These are phyloP conservation scores for Flagelloscypha sp. DNA, from an alignment of 768 basidiomycete species.

Conservation along the genomic window DNA sequence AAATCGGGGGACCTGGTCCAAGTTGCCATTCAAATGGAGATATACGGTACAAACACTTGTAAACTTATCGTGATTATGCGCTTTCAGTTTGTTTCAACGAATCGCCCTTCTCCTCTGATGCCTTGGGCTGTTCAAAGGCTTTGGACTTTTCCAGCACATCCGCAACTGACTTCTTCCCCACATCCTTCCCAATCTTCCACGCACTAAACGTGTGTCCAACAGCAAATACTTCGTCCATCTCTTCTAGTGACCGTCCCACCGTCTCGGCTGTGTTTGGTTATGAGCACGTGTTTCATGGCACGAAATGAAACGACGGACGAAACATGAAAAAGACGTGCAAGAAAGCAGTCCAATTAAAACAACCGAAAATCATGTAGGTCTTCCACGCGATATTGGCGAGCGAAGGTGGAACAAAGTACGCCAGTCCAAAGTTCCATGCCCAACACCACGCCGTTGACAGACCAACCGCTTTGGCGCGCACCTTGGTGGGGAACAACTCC, in stretches of 20 bases:
- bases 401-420: conserved; percentile 66
- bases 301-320: conserved; percentile 68
- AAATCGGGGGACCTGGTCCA: too few species aligned
- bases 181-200: conserved; percentile 56
- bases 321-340: too few species aligned
- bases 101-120: too few species aligned
- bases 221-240: conserved; percentile 70
- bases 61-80: too few species aligned
- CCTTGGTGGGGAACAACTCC: conserved; percentile 44
- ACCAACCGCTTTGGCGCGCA: conserved; percentile 27
- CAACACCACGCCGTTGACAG: too few species aligned
- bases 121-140: too few species aligned
- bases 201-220: conserved; percentile 63
- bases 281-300: too few species aligned
- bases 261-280: too few species aligned
- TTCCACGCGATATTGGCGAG: conserved; percentile 16
- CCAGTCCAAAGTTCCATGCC: conserved; percentile 67
- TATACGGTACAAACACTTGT: too few species aligned
- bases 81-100: too few species aligned
- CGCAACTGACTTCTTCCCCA: conserved; percentile 53
- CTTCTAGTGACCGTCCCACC: conserved; percentile 63
- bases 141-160: conserved; percentile 31
- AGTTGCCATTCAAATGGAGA: too few species aligned
- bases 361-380: conserved; percentile 17
- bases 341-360: conserved; percentile 39